Conservation (phyloP, 805 yeast species). For the Blastobotrys peoriensis region DNA sequence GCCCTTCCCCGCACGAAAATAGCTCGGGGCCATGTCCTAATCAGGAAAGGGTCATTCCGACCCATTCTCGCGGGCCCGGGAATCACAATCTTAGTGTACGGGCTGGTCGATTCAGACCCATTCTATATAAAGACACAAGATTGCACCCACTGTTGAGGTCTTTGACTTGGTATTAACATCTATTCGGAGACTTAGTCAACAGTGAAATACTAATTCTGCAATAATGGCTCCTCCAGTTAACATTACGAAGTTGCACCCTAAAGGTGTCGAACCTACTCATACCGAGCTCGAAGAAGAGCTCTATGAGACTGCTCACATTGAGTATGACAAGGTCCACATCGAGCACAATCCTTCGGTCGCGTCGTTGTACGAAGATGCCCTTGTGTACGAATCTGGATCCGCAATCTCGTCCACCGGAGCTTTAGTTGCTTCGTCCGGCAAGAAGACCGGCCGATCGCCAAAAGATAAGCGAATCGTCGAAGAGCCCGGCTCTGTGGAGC, state of each 20-base stretch:
- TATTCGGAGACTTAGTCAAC: too few relatives aligned
- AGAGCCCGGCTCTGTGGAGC: conserved; percentile 73
- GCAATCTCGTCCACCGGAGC: conserved; percentile 93
- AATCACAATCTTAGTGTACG: too few relatives aligned
- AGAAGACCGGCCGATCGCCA: conserved; percentile 97
- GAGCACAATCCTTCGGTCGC: conserved; percentile 90
- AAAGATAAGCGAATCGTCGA: conserved; percentile 97
- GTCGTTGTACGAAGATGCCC: conserved; percentile 88
- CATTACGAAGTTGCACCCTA: conserved; percentile 37
- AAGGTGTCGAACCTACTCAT: conserved; percentile 37
- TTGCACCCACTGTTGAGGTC: too few relatives aligned
- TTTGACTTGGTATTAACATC: too few relatives aligned
- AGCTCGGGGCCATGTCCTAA: neutral
- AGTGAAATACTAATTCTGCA: too few relatives aligned
- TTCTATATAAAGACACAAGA: too few relatives aligned
- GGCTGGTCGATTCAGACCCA: too few relatives aligned
- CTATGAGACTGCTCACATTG: conserved; percentile 36
- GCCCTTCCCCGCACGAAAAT: neutral
- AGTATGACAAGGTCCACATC: conserved; percentile 36
- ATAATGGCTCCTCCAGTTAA: conserved; percentile 34
- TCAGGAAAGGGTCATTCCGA: neutral
- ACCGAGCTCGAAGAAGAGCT: conserved; percentile 37
- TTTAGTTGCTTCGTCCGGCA: conserved; percentile 89
- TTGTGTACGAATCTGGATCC: conserved; percentile 76
- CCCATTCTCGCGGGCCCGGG: neutral